A percentile compares a stretch with the other conserved stretches of the same genome.
These are phyloP conservation scores for Spongiforma sp. DNA, from an alignment of 1,284 basidiomycete genomes.

Conservation along the genomic window DNA sequence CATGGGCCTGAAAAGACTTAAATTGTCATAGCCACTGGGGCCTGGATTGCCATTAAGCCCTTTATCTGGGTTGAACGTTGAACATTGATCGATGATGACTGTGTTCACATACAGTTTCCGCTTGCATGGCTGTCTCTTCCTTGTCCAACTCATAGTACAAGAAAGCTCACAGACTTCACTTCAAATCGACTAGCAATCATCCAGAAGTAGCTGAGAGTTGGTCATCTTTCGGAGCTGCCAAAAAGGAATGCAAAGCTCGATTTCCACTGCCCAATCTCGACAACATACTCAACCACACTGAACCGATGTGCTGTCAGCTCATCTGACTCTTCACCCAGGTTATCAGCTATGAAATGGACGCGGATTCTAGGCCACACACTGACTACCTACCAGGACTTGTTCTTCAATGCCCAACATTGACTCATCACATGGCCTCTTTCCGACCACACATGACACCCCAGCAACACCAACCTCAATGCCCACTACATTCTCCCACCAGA, in stretches of 20 bases:
- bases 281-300: conserved; percentile 57
- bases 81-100: too few relatives aligned
- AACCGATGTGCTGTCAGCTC: not conserved
- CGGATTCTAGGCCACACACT: not conserved
- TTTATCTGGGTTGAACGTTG: too few relatives aligned
- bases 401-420: conserved; percentile 61
- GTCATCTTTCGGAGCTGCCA: conserved; percentile 75
- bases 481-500: conserved; percentile 78
- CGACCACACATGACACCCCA: conserved; percentile 78
- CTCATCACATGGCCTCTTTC: conserved; percentile 74
- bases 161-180: conserved; percentile 62
- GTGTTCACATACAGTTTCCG: too few relatives aligned
- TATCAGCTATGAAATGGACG: conserved; percentile 33
- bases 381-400: conserved; percentile 68
- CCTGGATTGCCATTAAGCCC: too few relatives aligned
- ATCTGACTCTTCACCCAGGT: conserved; percentile 43
- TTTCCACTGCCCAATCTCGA: conserved; percentile 78
- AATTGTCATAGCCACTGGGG: too few relatives aligned
- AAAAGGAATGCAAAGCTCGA: conserved; percentile 77
- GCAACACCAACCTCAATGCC: conserved; percentile 86
- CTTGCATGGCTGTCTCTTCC: conserved; percentile 1
- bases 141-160: conserved; percentile 21
- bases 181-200: conserved; percentile 65
- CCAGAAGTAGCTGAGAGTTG: conserved; percentile 53
- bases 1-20: too few relatives aligned